Evolutionary conservation across 495 filamentous ascomycete genomes (phyloP).

Genomic region (Clohesyomyces aquaticus): DNA sequence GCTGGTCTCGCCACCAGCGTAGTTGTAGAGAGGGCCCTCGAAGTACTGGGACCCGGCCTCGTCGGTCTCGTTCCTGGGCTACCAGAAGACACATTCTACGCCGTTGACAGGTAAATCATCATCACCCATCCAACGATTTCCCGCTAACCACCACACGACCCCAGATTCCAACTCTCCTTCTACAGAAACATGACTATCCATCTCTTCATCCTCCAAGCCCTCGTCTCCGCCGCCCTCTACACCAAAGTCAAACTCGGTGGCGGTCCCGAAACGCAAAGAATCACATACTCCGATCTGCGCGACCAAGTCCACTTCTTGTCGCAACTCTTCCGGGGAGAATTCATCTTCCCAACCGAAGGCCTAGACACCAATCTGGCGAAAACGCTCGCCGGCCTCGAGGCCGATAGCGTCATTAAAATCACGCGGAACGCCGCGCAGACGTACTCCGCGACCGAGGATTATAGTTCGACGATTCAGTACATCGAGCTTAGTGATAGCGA

Average conservation of each 20-base stretch:
- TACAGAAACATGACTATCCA: conserved; percentile 99
- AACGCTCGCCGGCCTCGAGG: conserved; percentile 74
- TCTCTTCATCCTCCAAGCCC: conserved; percentile 88
- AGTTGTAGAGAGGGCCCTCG: conserved; percentile 87
- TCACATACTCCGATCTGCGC: conserved; percentile 69
- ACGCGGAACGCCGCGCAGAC: conserved; percentile 60
- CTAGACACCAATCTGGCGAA: conserved; percentile 76
- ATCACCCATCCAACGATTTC: not conserved
- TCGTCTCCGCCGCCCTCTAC: conserved; percentile 89
- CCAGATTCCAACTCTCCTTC: conserved; percentile 86
- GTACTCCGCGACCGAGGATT: no score
- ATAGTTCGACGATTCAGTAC: conserved; percentile 54
- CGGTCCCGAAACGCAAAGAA: conserved; percentile 75
- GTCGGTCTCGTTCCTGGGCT: conserved; percentile 79
- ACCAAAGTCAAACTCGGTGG: conserved; percentile 87
- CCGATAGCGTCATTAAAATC: conserved; percentile 77
- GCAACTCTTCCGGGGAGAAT: conserved; percentile 90
- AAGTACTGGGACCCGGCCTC: conserved; percentile 85
- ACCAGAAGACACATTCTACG: conserved; percentile 86
- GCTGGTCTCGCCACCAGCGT: conserved; percentile 72
- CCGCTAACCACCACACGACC: not conserved
- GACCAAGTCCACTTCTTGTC: conserved; percentile 88
- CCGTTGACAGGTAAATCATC: conserved; percentile 68
- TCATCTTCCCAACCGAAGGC: conserved; percentile 91
- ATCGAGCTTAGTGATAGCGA: conserved; percentile 78